Evolutionary conservation across 1,284 basidiomycete genomes (phyloP).

Genomic region (Quambalaria eucalypti): DNA sequence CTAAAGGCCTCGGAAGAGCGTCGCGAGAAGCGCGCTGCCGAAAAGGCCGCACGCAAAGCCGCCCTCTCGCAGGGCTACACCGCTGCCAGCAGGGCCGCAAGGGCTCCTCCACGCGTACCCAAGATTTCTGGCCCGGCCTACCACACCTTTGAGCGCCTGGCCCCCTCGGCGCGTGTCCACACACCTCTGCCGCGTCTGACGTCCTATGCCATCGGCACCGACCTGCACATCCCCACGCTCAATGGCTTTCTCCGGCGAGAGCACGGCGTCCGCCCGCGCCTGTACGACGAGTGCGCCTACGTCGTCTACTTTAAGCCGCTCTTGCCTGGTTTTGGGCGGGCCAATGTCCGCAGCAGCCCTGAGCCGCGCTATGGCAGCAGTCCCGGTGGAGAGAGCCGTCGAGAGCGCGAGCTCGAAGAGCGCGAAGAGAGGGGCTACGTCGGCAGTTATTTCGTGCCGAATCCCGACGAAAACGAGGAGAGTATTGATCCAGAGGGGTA

Average conservation of each 20-base stretch:
- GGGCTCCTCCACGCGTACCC: constrained; percentile 11
- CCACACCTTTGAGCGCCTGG: constrained; percentile 43
- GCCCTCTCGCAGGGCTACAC: neutral
- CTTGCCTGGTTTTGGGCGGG: constrained; percentile 77
- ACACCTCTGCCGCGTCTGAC: constrained; percentile 40
- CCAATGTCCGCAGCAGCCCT: constrained; percentile 73
- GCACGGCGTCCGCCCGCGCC: constrained; percentile 77
- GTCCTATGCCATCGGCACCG: constrained; percentile 73
- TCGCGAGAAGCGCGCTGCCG: neutral
- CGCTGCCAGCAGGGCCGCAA: constrained; percentile 1
- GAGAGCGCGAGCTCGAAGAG: constrained; percentile 62
- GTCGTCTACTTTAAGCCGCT: constrained; percentile 85
- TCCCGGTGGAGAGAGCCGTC: constrained; percentile 57
- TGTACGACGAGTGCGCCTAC: constrained; percentile 88
- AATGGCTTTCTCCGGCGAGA: constrained; percentile 71
- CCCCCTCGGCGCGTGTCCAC: constrained; percentile 27
- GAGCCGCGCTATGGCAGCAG: constrained; percentile 52
- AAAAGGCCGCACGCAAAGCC: neutral
- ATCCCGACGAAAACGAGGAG: constrained; percentile 31
- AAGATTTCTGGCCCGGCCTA: constrained; percentile 32
- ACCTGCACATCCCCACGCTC: constrained; percentile 46
- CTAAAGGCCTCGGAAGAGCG: neutral
- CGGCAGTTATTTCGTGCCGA: constrained; percentile 50
- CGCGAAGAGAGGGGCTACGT: constrained; percentile 84
- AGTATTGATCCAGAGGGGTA: constrained; percentile 42